Evolutionary conservation across 73 alveolate species (phyloP).

Genomic region (Tetrahymena malaccensis): DNA sequence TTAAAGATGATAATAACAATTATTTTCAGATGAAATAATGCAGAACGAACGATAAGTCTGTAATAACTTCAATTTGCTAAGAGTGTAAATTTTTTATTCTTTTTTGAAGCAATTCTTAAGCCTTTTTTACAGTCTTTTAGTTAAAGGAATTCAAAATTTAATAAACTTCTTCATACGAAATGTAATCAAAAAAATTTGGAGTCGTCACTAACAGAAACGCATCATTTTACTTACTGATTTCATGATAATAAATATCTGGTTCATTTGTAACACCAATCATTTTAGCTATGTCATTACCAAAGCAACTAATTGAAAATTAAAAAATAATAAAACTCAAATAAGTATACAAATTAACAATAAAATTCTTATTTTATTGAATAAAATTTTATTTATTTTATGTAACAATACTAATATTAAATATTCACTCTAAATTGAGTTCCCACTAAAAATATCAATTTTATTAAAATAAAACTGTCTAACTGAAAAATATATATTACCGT

Average conservation of each 20-base stretch:
- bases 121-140: neutral
- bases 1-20: neutral
- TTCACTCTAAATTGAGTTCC: too few relatives aligned
- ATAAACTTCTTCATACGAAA: neutral
- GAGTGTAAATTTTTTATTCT: neutral
- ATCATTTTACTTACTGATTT: neutral
- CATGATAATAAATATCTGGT: neutral
- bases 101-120: neutral
- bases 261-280: neutral
- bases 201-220: neutral
- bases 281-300: neutral
- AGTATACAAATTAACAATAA: too few relatives aligned
- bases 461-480: neutral
- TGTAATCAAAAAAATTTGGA: neutral
- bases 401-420: too few relatives aligned
- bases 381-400: too few relatives aligned
- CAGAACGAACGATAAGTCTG: neutral
- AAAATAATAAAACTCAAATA: neutral
- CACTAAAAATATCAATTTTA: too few relatives aligned
- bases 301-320: neutral
- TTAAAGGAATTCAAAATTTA: neutral
- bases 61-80: neutral
- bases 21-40: neutral
- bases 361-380: too few relatives aligned
- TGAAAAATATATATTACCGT: neutral